Evolutionary conservation across 2,329 filamentous ascomycete genomes (phyloP).

Genomic region (Ophiostoma sp.): DNA sequence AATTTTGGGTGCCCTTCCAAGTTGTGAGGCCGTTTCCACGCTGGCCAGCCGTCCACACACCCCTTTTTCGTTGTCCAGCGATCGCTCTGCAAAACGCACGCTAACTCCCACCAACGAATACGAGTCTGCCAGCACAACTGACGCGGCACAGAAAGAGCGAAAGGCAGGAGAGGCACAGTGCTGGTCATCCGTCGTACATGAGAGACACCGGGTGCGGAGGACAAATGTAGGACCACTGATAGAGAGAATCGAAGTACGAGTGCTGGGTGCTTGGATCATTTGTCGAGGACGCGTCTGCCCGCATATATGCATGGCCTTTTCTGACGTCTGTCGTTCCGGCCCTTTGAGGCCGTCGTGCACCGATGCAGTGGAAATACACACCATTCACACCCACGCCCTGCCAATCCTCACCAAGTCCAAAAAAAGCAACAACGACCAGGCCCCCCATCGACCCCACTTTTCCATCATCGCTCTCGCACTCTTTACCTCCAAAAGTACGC

Average conservation of each 20-base stretch:
- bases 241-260: not conserved
- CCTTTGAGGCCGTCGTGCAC: not conserved
- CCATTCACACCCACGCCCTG: not conserved
- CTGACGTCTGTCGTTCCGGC: constrained; percentile 14
- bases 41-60: constrained; percentile 11
- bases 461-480: not conserved
- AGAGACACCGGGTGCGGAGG: not conserved
- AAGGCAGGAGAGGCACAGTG: not conserved
- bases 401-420: not conserved
- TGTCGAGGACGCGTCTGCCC: constrained; percentile 7
- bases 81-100: not conserved
- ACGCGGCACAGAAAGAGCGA: not conserved
- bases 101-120: constrained; percentile 12
- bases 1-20: not conserved
- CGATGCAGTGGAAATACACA: not conserved
- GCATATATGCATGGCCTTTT: constrained; percentile 5
- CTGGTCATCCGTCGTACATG: not conserved
- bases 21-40: not conserved
- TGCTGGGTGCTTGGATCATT: not conserved
- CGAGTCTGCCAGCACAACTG: constrained; percentile 17
- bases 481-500: constrained; percentile 17
- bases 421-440: constrained; percentile 16
- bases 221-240: not conserved
- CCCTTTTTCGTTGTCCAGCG: constrained; percentile 5
- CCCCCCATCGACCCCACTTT: constrained; percentile 1